A percentile compares a stretch with the other conserved stretches of the same genome.
Evolutionary conservation across 2,329 filamentous ascomycete genomes (phyloP).

Genomic region (Colletotrichum paranaense): DNA sequence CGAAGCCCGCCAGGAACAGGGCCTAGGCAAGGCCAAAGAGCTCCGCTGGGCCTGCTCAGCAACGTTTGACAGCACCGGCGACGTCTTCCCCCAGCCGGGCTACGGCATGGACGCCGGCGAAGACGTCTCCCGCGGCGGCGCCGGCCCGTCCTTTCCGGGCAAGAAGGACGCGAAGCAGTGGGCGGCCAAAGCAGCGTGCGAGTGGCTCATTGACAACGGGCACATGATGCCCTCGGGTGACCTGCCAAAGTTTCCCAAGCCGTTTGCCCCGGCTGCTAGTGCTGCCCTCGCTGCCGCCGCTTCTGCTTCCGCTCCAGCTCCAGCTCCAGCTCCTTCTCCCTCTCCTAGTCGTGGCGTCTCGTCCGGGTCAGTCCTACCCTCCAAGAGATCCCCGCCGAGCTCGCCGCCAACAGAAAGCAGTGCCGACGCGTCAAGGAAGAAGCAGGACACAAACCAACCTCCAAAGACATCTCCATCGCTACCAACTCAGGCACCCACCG

Average conservation of each 20-base stretch:
- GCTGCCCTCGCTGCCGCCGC: not conserved
- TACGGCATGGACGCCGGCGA: constrained; percentile 42
- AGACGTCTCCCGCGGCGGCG: constrained; percentile 2
- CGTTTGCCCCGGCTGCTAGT: not conserved
- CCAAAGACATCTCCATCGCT: not conserved
- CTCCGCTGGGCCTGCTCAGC: constrained; percentile 30
- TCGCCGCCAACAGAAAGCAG: not conserved
- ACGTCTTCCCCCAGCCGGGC: constrained; percentile 25
- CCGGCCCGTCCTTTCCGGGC: constrained; percentile 23
- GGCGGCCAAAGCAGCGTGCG: constrained; percentile 60
- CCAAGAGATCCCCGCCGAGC: not conserved
- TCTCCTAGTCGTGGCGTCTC: not conserved
- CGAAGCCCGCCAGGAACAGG: constrained; percentile 21
- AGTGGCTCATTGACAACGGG: constrained; percentile 49
- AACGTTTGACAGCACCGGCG: constrained; percentile 16
- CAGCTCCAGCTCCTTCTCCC: not conserved
- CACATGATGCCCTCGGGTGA: constrained; percentile 42
- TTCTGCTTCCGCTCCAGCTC: not conserved
- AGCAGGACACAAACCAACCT: not conserved
- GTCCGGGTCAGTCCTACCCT: not conserved
- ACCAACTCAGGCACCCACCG: not conserved
- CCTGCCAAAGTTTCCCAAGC: constrained; percentile 36
- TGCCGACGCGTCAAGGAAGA: not conserved
- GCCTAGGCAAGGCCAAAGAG: constrained; percentile 26
- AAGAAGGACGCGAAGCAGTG: constrained; percentile 61